Conservation (phyloP, 768 basidiomycete genomes). For the Tulasnella sp. region DNA sequence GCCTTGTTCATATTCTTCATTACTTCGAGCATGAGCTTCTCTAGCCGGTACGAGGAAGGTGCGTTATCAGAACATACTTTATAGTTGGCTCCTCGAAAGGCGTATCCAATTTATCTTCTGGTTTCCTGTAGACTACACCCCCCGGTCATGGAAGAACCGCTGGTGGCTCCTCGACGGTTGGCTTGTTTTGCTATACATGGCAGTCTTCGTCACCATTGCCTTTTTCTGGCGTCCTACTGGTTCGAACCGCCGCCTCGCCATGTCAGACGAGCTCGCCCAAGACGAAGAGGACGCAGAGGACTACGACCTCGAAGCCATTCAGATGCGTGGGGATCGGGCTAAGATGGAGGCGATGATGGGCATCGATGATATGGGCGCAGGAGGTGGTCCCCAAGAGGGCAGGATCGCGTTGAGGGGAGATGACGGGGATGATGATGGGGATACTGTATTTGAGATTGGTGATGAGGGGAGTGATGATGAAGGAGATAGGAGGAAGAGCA, state of each 20-base stretch:
- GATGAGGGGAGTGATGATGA: conserved; percentile 58
- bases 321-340: conserved; percentile 35
- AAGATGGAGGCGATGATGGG: conserved; percentile 36
- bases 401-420: conserved; percentile 33
- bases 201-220: conserved; percentile 67
- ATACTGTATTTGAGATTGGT: conserved; percentile 84
- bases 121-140: conserved; percentile 86
- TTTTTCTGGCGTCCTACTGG: conserved; percentile 92
- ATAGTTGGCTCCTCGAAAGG: too few relatives aligned
- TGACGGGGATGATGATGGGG: conserved; percentile 45
- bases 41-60: conserved; percentile 87
- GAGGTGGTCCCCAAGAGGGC: conserved; percentile 60
- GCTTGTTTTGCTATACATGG: conserved; percentile 78
- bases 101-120: too few relatives aligned
- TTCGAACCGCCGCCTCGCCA: conserved; percentile 80
- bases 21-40: conserved; percentile 83
- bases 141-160: conserved; percentile 76
- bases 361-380: conserved; percentile 48
- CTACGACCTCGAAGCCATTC: conserved; percentile 74
- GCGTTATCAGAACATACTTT: too few relatives aligned
- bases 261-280: conserved; percentile 95
- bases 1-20: conserved; percentile 86
- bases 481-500: conserved; percentile 49
- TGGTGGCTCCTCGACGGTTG: conserved; percentile 98
- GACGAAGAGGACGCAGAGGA: conserved; percentile 90